Conservation (phyloP, 768 basidiomycete genomes). For the Leccinum rimulosum region DNA sequence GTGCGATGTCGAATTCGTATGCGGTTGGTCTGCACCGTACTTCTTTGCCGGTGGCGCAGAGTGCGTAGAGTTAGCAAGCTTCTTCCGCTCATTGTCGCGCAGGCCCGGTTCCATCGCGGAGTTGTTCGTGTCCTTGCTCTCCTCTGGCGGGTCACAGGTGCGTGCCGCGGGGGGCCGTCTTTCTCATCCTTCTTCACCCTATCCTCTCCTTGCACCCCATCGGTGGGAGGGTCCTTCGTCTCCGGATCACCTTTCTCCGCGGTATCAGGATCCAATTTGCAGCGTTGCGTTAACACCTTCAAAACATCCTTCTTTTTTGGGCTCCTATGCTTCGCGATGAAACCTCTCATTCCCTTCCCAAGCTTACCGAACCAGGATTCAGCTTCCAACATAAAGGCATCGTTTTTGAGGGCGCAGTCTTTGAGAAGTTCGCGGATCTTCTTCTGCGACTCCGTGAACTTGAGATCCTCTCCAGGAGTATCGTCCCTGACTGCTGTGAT, state of each 20-base stretch:
- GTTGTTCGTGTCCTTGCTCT: neutral
- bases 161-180: too few species aligned
- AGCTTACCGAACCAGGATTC: conserved; percentile 20
- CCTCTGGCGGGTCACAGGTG: neutral
- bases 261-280: conserved; percentile 11
- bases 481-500: conserved; percentile 28
- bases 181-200: neutral
- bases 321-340: conserved; percentile 15
- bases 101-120: too few species aligned
- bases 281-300: conserved; percentile 19
- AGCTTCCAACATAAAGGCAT: conserved; percentile 14
- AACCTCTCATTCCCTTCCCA: conserved; percentile 7
- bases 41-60: too few species aligned
- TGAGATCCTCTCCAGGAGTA: conserved; percentile 15
- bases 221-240: neutral
- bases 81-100: neutral
- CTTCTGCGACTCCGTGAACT: conserved; percentile 23
- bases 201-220: neutral
- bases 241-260: conserved; percentile 16
- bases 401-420: conserved; percentile 11
- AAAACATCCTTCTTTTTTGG: conserved; percentile 20
- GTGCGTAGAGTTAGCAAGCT: too few species aligned
- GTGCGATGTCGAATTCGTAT: too few species aligned
- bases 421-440: conserved; percentile 21
- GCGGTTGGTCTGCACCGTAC: too few species aligned